phyloP scores from a whole-genome alignment of 2,329 filamentous ascomycete species.

The Colletotrichum coccodes region DNA sequence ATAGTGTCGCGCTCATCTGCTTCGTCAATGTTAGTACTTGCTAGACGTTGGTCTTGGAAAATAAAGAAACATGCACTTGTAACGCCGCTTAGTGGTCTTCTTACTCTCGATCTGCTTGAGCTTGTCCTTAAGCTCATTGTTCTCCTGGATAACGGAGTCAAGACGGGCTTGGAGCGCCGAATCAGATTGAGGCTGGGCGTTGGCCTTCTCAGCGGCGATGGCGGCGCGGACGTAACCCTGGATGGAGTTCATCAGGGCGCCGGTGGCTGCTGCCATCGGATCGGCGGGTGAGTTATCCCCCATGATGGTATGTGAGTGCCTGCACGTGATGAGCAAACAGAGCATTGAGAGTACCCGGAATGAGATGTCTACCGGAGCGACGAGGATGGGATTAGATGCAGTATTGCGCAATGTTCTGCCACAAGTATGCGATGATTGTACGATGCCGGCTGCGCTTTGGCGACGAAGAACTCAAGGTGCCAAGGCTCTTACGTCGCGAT shows the following conservation, averaged over 20 bases:
- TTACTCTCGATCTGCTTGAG: conserved; percentile 29
- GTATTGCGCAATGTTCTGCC: neutral
- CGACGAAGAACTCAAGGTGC: neutral
- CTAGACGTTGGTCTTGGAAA: neutral
- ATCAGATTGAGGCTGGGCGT: neutral
- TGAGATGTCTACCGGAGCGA: neutral
- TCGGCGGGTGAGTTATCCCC: conserved; percentile 9
- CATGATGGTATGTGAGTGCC: conserved; percentile 11
- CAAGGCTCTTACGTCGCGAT: neutral
- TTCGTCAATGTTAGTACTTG: conserved; percentile 11
- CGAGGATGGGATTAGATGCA: neutral
- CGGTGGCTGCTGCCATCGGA: conserved; percentile 15
- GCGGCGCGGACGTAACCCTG: conserved; percentile 24
- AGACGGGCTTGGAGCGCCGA: conserved; percentile 7
- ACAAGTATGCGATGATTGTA: neutral
- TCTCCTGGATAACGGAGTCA: conserved; percentile 18
- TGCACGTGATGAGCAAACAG: neutral
- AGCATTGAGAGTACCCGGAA: neutral
- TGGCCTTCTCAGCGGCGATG: conserved; percentile 7
- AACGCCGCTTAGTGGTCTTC: neutral
- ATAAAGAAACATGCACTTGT: neutral
- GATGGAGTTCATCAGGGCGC: conserved; percentile 13
- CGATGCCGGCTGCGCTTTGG: neutral
- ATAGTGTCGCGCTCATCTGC: conserved; percentile 12
- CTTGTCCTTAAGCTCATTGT: conserved; percentile 14